Percentiles rank a stretch among this genome's conserved stretches.
Evolutionary conservation across 345 rosid genomes (phyloP).

Genomic region (Balakata baccata): DNA sequence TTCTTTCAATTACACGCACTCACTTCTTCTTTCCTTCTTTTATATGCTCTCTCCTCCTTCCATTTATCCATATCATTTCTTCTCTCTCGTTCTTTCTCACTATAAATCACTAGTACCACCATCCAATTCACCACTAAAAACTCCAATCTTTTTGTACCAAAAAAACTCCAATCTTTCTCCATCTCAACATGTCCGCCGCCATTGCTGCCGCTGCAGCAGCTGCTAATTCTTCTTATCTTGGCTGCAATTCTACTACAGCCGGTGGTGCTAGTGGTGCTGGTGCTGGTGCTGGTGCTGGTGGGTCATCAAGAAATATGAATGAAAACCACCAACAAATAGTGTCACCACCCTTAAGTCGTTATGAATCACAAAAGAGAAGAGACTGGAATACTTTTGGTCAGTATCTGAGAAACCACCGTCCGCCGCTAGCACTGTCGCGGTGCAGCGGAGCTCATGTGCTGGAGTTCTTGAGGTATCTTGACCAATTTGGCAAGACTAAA

Average conservation of each 20-base stretch:
- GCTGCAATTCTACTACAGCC: background rate
- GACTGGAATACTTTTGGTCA: slow-evolving; percentile 98
- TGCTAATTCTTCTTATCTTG: background rate
- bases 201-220: background rate
- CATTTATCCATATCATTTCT: background rate
- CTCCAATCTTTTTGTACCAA: no score
- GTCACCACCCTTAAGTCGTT: slow-evolving; percentile 62
- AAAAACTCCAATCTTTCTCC: background rate
- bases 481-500: slow-evolving; percentile 92
- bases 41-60: background rate
- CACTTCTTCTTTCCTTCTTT: background rate
- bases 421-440: slow-evolving; percentile 73
- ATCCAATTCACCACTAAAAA: no score
- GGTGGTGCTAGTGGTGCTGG: slow-evolving; percentile 5
- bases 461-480: slow-evolving; percentile 85
- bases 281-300: slow-evolving; percentile 4
- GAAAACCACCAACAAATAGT: slow-evolving; percentile 25
- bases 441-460: slow-evolving; percentile 97
- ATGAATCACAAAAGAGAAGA: slow-evolving; percentile 89
- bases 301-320: slow-evolving; percentile 9
- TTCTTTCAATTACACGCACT: background rate
- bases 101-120: no score
- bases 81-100: background rate
- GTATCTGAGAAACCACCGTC: slow-evolving; percentile 88
- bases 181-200: background rate